Evolutionary conservation across 192 early-diverging fungal genomes (phyloP), one percentile per base, ranked within the genome.

Genomic region (Helicostylum pulchrum): DNA sequence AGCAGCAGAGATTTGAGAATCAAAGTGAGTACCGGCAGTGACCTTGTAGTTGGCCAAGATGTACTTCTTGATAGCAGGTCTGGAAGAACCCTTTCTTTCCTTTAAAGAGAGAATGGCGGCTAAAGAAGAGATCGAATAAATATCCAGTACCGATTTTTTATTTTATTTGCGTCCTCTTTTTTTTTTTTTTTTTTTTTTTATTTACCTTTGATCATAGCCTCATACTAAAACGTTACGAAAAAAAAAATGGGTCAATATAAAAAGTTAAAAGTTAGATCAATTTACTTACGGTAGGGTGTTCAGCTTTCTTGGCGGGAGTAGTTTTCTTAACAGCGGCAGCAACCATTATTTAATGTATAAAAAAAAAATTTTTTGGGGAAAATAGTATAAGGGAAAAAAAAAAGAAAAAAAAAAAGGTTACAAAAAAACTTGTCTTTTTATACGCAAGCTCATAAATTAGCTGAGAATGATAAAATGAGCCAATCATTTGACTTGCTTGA

Each of bases 61-160:
- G 70, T 88, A 91, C 77, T 91, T 91, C 73, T 90, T 91, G 74
- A 91, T 85, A 58, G 84, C 84, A 54, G 78, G 84, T 61, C 90
- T 83, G 55, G 81, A 82, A 54, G 81, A 83, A 52, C 88, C 90
- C 53, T 80, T 87, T 70, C 88, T 80, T 63, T 89, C 88, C 76
- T 88, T 88, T 67, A 83, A 82, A 60, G 71, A 67, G 45, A 82
- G 65, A 34, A 85, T 78, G 34, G 81, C 80, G 57, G 72, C 73
- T 70, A 61, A 59, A 26, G 2, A 26, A 0, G 26, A 52, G 17
- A 26, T 14, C 10, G 7, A 42, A 50, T 55, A 17, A 68, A 45
- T 26, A 61, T 21, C 12, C 47, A 30, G 21, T 45, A 1, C 11
- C 15, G 36, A 61, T 42, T 47, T 15, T n/a, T n/a, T n/a, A n/a